Evolutionary conservation across 2,329 filamentous ascomycete species (phyloP), one percentile per base, ranked within the genome.

Genomic region (Tolypocladium pustulatum): DNA sequence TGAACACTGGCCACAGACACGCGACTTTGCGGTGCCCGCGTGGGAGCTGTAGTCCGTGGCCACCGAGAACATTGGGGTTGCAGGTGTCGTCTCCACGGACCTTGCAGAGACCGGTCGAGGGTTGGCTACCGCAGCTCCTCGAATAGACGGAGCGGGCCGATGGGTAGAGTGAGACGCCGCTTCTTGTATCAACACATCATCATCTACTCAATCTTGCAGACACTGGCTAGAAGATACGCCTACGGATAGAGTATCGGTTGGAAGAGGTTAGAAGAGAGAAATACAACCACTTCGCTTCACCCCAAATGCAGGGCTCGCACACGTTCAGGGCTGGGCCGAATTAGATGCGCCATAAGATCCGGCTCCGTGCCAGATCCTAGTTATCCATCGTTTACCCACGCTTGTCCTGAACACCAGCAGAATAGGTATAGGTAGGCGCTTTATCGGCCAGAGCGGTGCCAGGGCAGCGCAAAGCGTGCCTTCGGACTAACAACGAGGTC

Each of bases 11-110:
- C 75, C 74, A 4, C 67, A 72, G 60, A 67, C 71, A 54, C 67
- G 74, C 56, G 67, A 76, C 62, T 76, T 76, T 65, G 67, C 68
- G 12, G 69, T 76, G n/a, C 74, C 74, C 15, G 70, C 73, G 41
- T 76, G 74, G 75, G 70, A 74, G 58, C 59, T 76, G 58, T 76
- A 65, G n/a, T 43, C 15, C 6, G 36, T 20, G 5, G 60, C 12
- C 22, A n/a, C 22, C 12, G 9, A 20, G 46, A n/a, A 17, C 25
- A 51, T 32, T 5, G 27, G 46, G 13, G 17, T 10, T 32, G 27
- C 46, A 8, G 20, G 15, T 15, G 22, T 20, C 7, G 13, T 2
- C 4, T 51, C 15, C 25, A 25, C 5, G 25, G 12, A 22, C 15
- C 15, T 30, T 8, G 27, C 30, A 52, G 27, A 13, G 46, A n/a